Evolutionary conservation across 164 flowering plant species (phyloP), one percentile per base, ranked within the genome.

Genomic region (Saururus chinensis): DNA sequence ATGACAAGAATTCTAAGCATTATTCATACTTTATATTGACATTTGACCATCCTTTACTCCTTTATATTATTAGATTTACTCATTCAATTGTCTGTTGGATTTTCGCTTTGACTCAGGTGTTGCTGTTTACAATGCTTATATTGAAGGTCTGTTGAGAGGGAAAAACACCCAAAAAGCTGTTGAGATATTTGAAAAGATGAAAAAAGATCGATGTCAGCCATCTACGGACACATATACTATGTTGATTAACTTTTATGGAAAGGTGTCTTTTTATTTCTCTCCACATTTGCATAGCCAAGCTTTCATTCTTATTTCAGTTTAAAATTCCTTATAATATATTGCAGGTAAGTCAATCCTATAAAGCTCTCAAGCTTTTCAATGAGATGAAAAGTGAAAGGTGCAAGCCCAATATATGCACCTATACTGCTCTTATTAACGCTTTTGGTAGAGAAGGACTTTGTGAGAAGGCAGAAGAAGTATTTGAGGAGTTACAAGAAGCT

Each of bases 381-480:
- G 97, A 91, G 67, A 88, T 88, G 97, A 77, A 42, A 63, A 77
- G 55, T 67, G 71, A 76, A 60, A 82, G 69, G 63, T 88, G 86
- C 68, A 81, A 80, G 65, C 92, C 88, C 49, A 85, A 88, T 71
- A 91, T 91, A 60, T 91, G 97, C 76, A 79, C 88, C 0, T 91
- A 82, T 73, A 88, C 96, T 45, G 93, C 88, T 62, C 62, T 91
- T 63, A 76, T 91, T 37, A 91, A 88, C 74, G 97, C 93, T 69
- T 86, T 83, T 84, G 97, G 96, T 53, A 85, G 89, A 63, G 93
- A 80, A 56, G 96, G 96, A 48, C 85, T 82, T 7, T 91, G 92
- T 75, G 93, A 88, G 75, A 91, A 88, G 75, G 97, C 97, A 19
- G 96, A 91, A 72, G 92, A 88, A 69, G 62, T 84, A 58, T 91